These are phyloP conservation scores for Sclerotinia borealis DNA, from an alignment of 2,329 filamentous ascomycete species.

Conservation along the genomic window DNA sequence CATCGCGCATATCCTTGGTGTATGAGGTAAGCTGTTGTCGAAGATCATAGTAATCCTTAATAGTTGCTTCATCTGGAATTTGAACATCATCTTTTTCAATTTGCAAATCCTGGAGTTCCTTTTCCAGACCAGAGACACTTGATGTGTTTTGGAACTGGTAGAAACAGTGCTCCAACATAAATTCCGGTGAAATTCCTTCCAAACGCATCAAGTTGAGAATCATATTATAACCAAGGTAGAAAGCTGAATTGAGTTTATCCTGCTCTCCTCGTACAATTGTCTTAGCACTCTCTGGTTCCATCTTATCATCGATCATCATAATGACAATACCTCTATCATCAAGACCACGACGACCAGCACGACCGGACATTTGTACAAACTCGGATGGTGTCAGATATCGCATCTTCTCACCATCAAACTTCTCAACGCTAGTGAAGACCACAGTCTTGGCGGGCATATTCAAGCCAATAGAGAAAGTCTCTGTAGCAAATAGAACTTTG, in stretches of 20 bases:
- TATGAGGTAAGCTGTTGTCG: conserved; percentile 78
- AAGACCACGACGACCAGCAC: conserved; percentile 91
- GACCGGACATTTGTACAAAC: conserved; percentile 98
- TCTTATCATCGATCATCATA: conserved; percentile 98
- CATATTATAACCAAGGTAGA: conserved; percentile 99
- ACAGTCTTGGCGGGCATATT: conserved; percentile 99
- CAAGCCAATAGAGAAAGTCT: conserved; percentile 96
- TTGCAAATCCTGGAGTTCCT: conserved; percentile 73
- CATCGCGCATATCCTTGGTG: conserved; percentile 80
- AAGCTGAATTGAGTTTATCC: conserved; percentile 94
- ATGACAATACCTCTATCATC: conserved; percentile 98
- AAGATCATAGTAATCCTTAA: conserved; percentile 92
- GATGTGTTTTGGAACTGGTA: conserved; percentile 97
- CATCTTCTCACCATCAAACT: conserved; percentile 78
- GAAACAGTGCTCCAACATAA: conserved; percentile 98
- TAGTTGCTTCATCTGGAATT: conserved; percentile 79
- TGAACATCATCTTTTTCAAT: conserved; percentile 64
- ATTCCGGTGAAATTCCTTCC: conserved; percentile 98
- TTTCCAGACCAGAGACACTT: conserved; percentile 76
- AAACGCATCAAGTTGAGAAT: conserved; percentile 92
- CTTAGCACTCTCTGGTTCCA: conserved; percentile 90
- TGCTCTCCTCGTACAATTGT: conserved; percentile 94
- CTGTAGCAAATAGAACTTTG: conserved; percentile 95
- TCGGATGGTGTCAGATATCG: conserved; percentile 90
- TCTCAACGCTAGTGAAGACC: conserved; percentile 94